Percentiles rank a stretch among this genome's conserved stretches.
Evolutionary conservation across 768 basidiomycete genomes (phyloP).

Genomic region (Leccinum imitatum): DNA sequence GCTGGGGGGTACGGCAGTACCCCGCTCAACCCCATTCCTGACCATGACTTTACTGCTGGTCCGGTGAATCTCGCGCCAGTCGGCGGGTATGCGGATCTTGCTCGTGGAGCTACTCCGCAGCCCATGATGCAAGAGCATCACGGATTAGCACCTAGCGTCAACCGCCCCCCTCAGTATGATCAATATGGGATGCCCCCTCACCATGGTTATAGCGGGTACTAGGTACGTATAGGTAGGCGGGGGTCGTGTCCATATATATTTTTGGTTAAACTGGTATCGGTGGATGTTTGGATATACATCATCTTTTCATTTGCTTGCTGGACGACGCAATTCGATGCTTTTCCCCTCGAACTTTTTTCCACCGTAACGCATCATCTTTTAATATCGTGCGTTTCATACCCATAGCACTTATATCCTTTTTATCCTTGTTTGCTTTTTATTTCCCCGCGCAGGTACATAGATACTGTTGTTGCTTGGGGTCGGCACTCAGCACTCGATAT

Average conservation of each 20-base stretch:
- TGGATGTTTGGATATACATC: conserved; percentile 9
- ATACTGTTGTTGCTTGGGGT: conserved; percentile 14
- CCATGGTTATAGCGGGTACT: conserved; percentile 39
- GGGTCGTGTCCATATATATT: background rate
- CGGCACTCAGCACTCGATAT: conserved; percentile 1
- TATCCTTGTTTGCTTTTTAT: conserved; percentile 4
- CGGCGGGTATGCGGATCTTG: conserved; percentile 80
- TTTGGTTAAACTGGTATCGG: background rate
- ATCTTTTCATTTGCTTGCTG: conserved; percentile 30
- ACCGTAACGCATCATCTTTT: conserved; percentile 2
- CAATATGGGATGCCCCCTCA: conserved; percentile 59
- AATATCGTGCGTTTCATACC: conserved; percentile 26
- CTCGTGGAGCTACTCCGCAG: conserved; percentile 70
- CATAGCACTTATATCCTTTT: conserved; percentile 1
- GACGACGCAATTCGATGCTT: conserved; percentile 24
- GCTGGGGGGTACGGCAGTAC: conserved; percentile 30
- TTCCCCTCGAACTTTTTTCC: conserved; percentile 1
- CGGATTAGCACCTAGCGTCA: conserved; percentile 40
- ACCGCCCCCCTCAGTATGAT: conserved; percentile 51
- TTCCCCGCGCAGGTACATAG: background rate
- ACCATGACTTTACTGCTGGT: conserved; percentile 78
- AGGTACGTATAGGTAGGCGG: background rate
- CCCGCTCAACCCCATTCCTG: conserved; percentile 49
- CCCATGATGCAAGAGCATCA: conserved; percentile 50
- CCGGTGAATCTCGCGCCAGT: conserved; percentile 57